Percentiles rank a stretch among this genome's conserved stretches.
phyloP scores from a whole-genome alignment of 2,329 filamentous ascomycete species.

The Fusarium liriodendri region DNA sequence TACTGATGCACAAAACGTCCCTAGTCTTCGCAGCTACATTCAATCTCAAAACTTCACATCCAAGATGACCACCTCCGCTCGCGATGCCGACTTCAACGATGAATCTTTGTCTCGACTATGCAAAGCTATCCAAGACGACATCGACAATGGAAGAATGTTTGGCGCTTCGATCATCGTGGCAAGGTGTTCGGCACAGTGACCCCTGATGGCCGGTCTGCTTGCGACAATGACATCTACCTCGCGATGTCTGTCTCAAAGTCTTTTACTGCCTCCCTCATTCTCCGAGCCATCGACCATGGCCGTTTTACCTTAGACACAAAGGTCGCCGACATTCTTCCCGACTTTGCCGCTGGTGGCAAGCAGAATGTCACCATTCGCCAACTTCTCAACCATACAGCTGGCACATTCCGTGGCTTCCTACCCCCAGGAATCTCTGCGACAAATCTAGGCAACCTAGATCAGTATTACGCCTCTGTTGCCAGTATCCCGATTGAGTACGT shows the following conservation, averaged over 20 bases:
- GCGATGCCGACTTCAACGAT: background rate
- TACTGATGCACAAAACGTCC: background rate
- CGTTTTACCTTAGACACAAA: background rate
- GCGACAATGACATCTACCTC: background rate
- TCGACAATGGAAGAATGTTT: background rate
- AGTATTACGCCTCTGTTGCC: background rate
- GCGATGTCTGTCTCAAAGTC: background rate
- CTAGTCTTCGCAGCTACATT: too few relatives aligned
- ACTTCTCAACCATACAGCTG: background rate
- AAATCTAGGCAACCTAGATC: background rate
- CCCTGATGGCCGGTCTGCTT: background rate
- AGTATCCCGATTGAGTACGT: background rate
- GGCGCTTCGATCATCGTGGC: background rate
- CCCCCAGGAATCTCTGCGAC: background rate
- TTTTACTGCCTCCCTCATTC: background rate
- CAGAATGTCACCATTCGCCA: background rate
- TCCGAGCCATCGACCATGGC: background rate
- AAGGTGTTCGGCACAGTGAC: background rate
- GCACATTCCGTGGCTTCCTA: background rate
- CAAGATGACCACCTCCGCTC: background rate
- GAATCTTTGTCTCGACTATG: background rate
- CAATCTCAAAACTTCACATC: background rate
- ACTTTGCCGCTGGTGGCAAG: background rate
- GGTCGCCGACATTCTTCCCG: background rate
- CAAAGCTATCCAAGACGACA: background rate